Evolutionary conservation across 805 yeast genomes (phyloP).

Genomic region (Wickerhamiella nectarea): DNA sequence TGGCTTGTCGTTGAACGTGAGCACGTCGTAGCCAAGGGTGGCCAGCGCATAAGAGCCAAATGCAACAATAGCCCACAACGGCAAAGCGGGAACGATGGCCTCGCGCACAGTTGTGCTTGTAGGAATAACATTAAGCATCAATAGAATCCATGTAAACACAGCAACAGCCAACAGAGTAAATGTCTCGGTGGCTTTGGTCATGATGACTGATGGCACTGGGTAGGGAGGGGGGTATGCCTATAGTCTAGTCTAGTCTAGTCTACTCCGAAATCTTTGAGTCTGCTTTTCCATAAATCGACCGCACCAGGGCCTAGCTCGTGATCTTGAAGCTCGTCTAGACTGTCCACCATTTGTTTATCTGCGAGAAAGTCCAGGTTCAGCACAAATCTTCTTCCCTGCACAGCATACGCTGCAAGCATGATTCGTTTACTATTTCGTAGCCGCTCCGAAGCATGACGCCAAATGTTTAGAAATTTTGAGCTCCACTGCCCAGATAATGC

Average conservation of each 20-base stretch:
- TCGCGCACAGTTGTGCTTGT: constrained; percentile 33
- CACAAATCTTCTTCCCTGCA: no score
- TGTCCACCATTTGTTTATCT: no score
- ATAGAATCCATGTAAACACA: constrained; percentile 41
- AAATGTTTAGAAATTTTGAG: no score
- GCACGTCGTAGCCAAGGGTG: constrained; percentile 54
- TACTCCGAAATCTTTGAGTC: not conserved
- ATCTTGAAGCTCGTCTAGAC: no score
- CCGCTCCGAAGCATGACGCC: no score
- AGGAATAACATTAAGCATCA: constrained; percentile 42
- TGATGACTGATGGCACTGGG: constrained; percentile 23
- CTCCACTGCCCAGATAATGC: no score
- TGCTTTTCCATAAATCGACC: not conserved
- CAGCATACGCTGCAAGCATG: no score
- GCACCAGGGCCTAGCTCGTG: not conserved
- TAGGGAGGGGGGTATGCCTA: no score
- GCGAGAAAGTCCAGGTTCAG: no score
- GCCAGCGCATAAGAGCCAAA: constrained; percentile 59
- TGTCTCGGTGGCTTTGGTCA: constrained; percentile 61
- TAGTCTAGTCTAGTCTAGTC: no score
- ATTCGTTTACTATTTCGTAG: no score
- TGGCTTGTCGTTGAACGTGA: constrained; percentile 57
- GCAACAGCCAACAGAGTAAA: constrained; percentile 33
- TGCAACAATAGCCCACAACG: constrained; percentile 55
- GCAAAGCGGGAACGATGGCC: constrained; percentile 50